Percentiles rank a stretch among this genome's conserved stretches.
Conservation (phyloP, 2,329 filamentous ascomycete genomes). For the Colletotrichum karsti region DNA sequence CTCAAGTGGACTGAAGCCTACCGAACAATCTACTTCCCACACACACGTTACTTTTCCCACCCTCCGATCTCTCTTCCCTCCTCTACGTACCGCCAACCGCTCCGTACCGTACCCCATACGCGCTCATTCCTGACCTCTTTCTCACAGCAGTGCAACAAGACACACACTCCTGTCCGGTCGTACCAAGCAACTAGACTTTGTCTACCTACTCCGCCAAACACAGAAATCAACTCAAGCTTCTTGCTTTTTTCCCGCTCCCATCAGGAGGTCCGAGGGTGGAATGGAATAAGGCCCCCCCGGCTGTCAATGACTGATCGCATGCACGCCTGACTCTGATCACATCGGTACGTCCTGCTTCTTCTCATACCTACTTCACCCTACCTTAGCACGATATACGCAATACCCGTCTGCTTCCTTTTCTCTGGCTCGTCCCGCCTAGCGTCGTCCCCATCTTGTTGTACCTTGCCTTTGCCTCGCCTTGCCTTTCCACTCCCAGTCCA, state of each 20-base stretch:
- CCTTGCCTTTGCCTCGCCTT: slow-evolving; percentile 11
- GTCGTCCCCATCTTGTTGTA: background rate
- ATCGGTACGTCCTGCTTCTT: slow-evolving; percentile 26
- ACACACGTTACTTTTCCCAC: slow-evolving; percentile 9
- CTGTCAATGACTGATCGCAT: slow-evolving; percentile 29
- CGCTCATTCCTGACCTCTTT: slow-evolving; percentile 10
- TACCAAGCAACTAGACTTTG: slow-evolving; percentile 29
- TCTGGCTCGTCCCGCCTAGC: slow-evolving; percentile 9
- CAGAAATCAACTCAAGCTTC: slow-evolving; percentile 16
- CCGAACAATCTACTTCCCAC: slow-evolving; percentile 13
- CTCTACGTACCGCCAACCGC: background rate
- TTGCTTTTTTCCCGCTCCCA: slow-evolving; percentile 22
- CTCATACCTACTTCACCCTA: background rate
- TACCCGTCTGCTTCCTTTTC: background rate
- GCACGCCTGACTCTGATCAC: slow-evolving; percentile 24
- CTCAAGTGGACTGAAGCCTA: background rate
- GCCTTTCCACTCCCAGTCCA: too few relatives aligned
- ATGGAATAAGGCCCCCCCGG: slow-evolving; percentile 25
- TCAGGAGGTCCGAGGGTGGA: slow-evolving; percentile 27
- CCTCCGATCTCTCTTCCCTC: slow-evolving; percentile 6
- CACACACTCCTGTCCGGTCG: slow-evolving; percentile 5
- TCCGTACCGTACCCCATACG: background rate
- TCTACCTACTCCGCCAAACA: slow-evolving; percentile 22
- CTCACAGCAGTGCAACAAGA: background rate
- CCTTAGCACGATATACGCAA: background rate